Evolutionary conservation across 106 monocot genomes (phyloP).

Genomic region (Acorus gramineus): DNA sequence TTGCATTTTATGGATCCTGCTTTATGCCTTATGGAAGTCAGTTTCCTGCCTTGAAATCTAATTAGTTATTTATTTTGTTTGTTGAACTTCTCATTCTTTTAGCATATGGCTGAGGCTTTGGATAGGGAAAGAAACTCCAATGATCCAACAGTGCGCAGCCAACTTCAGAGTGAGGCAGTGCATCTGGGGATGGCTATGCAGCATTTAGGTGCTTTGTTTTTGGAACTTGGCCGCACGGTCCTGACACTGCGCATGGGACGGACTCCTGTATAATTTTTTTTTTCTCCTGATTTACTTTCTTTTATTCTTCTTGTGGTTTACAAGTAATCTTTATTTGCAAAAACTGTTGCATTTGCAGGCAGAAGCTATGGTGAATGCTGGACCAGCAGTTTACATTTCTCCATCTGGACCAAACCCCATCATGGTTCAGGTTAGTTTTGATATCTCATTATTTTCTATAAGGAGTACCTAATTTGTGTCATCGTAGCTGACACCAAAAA

Average conservation of each 20-base stretch:
- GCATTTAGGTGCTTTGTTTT: constrained; percentile 83
- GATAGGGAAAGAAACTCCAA: constrained; percentile 38
- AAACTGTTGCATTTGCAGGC: constrained; percentile 31
- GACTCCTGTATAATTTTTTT: constrained; percentile 56
- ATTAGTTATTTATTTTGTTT: neutral
- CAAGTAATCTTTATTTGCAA: neutral
- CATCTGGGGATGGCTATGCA: constrained; percentile 70
- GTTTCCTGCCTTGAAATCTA: neutral
- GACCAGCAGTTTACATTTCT: constrained; percentile 81
- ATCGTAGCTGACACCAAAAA: neutral
- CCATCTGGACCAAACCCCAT: constrained; percentile 77
- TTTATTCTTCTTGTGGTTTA: neutral
- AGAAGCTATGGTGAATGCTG: constrained; percentile 72
- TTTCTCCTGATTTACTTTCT: neutral
- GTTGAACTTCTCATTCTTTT: neutral
- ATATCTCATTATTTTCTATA: neutral
- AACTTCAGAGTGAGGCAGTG: constrained; percentile 66
- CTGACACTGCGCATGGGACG: constrained; percentile 74
- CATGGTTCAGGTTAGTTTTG: constrained; percentile 75
- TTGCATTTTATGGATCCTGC: too few relatives aligned
- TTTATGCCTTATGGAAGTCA: neutral
- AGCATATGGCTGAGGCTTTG: constrained; percentile 50
- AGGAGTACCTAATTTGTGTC: neutral
- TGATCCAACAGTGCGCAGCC: constrained; percentile 39
- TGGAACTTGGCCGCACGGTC: constrained; percentile 85